A percentile compares a stretch with the other conserved stretches of the same genome.
Evolutionary conservation across 2,329 filamentous ascomycete species (phyloP).

Genomic region (Neofusicoccum sp.): DNA sequence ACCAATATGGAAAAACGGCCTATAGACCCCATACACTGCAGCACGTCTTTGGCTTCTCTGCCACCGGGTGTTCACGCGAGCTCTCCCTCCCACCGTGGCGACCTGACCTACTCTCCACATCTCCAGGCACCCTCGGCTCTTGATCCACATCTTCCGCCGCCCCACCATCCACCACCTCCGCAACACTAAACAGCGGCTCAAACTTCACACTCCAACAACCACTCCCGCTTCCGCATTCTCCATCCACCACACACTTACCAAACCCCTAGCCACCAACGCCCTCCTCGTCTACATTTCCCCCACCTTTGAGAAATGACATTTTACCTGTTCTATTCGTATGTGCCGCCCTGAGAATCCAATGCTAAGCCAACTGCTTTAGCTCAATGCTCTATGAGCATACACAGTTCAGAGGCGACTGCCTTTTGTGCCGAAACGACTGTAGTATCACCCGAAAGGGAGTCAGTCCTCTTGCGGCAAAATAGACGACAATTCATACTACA

Average conservation of each 20-base stretch:
- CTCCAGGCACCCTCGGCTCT: neutral
- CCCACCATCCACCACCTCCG: slow-evolving; percentile 12
- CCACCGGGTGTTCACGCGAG: neutral
- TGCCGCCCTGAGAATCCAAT: too few relatives aligned
- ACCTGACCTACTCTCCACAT: neutral
- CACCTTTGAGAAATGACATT: slow-evolving; percentile 51
- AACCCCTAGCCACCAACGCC: slow-evolving; percentile 55
- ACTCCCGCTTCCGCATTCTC: neutral
- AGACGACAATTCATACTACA: neutral
- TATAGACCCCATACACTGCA: slow-evolving; percentile 25
- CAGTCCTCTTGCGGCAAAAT: neutral
- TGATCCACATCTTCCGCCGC: slow-evolving; percentile 17
- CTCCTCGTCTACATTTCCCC: slow-evolving; percentile 57
- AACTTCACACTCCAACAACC: too few relatives aligned
- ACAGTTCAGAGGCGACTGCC: too few relatives aligned
- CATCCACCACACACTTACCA: slow-evolving; percentile 43
- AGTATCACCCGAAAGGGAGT: neutral
- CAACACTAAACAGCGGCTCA: neutral
- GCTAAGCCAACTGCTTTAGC: too few relatives aligned
- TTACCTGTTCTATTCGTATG: slow-evolving; percentile 26
- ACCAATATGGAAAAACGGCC: slow-evolving; percentile 60
- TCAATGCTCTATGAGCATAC: too few relatives aligned
- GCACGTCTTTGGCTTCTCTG: neutral
- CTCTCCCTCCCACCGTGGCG: neutral
- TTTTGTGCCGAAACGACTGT: neutral